phyloP scores from a whole-genome alignment of 495 filamentous ascomycete genomes.

The Cercophora scortea region DNA sequence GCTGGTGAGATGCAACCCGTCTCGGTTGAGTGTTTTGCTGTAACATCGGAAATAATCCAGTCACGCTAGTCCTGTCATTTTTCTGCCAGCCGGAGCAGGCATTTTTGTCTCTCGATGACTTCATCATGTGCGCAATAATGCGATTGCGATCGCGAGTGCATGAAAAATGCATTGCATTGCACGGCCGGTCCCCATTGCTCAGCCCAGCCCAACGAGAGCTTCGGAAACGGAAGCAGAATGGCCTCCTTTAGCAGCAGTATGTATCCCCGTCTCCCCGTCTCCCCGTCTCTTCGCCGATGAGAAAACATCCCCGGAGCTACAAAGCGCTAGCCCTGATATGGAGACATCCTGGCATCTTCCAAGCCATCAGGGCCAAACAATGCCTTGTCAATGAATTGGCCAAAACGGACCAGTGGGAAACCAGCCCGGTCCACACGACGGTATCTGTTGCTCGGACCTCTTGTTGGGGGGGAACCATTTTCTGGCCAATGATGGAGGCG shows the following conservation, averaged over 20 bases:
- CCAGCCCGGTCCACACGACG: conserved; percentile 9
- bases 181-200: not conserved
- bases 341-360: conserved; percentile 8
- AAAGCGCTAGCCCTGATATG: conserved; percentile 14
- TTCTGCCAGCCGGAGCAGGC: not conserved
- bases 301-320: conserved; percentile 9
- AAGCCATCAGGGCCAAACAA: conserved; percentile 1
- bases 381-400: conserved; percentile 1
- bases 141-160: not conserved
- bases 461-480: conserved; percentile 19
- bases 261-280: no score
- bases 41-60: not conserved
- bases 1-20: not conserved
- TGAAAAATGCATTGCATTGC: not conserved
- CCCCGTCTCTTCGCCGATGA: not conserved
- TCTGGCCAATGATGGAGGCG: conserved; percentile 34
- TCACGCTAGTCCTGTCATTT: not conserved
- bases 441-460: conserved; percentile 19
- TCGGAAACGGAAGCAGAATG: not conserved
- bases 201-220: not conserved
- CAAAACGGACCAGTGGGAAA: conserved; percentile 22
- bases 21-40: not conserved
- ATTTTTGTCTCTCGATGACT: conserved; percentile 5
- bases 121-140: conserved; percentile 11
- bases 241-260: not conserved